Evolutionary conservation across 352 stramenopile genomes (phyloP).

Genomic region (Globisporangium paroecandrum): DNA sequence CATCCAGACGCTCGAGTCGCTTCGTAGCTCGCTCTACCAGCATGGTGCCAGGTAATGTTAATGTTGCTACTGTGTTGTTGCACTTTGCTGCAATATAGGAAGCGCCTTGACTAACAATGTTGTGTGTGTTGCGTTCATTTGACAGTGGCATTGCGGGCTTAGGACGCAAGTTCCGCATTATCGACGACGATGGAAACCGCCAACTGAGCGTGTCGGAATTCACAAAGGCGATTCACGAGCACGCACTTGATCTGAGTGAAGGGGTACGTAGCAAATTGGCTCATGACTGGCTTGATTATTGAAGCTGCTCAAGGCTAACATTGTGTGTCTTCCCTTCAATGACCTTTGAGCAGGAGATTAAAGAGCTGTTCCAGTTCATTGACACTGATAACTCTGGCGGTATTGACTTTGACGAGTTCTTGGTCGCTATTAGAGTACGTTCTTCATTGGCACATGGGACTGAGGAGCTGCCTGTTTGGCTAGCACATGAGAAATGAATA

Average conservation of each 20-base stretch:
- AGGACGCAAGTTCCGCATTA: constrained; percentile 86
- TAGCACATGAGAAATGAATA: neutral
- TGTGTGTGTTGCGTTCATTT: neutral
- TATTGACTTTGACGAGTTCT: constrained; percentile 74
- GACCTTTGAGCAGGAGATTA: constrained; percentile 32
- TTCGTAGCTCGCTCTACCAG: constrained; percentile 73
- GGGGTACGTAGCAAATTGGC: constrained; percentile 16
- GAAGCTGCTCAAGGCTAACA: neutral
- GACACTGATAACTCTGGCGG: constrained; percentile 75
- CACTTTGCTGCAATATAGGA: neutral
- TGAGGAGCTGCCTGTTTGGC: neutral
- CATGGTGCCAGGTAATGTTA: constrained; percentile 59
- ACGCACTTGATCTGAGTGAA: constrained; percentile 51
- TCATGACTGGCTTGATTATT: neutral
- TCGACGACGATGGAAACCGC: constrained; percentile 85
- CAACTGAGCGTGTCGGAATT: constrained; percentile 76
- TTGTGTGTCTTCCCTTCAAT: constrained; percentile 1
- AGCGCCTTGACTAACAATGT: neutral
- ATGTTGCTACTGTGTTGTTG: neutral
- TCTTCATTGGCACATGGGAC: neutral
- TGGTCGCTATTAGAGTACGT: constrained; percentile 48
- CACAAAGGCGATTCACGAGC: constrained; percentile 67
- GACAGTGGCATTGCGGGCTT: constrained; percentile 63
- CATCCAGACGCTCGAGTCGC: constrained; percentile 49
- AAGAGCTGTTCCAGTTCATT: constrained; percentile 82